These are phyloP conservation scores for Prillingera fragicola DNA, from an alignment of 1,284 basidiomycete genomes.

Conservation along the genomic window DNA sequence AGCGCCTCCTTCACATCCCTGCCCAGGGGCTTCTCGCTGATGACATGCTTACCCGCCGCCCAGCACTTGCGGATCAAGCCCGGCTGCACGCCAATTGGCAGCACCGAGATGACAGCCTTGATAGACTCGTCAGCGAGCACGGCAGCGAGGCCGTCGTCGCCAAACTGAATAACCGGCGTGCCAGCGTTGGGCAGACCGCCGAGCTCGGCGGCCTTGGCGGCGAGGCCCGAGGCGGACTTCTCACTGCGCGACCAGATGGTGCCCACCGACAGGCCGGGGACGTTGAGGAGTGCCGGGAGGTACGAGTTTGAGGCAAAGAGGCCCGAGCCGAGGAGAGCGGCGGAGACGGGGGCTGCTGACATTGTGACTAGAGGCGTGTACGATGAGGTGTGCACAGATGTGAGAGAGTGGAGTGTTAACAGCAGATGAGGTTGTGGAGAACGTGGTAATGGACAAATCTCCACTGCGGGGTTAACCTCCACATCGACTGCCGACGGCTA, in stretches of 20 bases:
- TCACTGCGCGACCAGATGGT: constrained; percentile 75
- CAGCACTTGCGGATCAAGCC: constrained; percentile 56
- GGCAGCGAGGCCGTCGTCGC: constrained; percentile 56
- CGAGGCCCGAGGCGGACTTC: constrained; percentile 55
- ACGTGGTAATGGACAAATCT: too few relatives aligned
- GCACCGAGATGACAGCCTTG: constrained; percentile 63
- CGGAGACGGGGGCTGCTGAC: constrained; percentile 13
- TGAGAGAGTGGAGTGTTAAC: too few relatives aligned
- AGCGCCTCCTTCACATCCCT: constrained; percentile 61
- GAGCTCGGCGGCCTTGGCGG: constrained; percentile 41
- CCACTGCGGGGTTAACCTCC: too few relatives aligned
- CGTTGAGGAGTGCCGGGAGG: constrained; percentile 62
- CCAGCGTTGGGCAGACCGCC: constrained; percentile 20
- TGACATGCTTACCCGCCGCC: constrained; percentile 70
- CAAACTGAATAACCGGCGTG: constrained; percentile 52
- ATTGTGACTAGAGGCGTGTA: not conserved
- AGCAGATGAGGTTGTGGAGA: too few relatives aligned
- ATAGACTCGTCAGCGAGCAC: constrained; percentile 65
- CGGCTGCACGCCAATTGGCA: constrained; percentile 72
- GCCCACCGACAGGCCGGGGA: constrained; percentile 52
- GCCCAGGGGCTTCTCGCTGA: constrained; percentile 74
- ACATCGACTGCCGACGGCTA: too few relatives aligned
- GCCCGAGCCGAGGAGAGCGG: constrained; percentile 42
- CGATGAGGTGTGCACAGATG: not conserved
- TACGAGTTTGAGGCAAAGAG: constrained; percentile 53